These are phyloP conservation scores for Paraurostyla sp. DNA, from an alignment of 73 alveolate species.

Conservation along the genomic window DNA sequence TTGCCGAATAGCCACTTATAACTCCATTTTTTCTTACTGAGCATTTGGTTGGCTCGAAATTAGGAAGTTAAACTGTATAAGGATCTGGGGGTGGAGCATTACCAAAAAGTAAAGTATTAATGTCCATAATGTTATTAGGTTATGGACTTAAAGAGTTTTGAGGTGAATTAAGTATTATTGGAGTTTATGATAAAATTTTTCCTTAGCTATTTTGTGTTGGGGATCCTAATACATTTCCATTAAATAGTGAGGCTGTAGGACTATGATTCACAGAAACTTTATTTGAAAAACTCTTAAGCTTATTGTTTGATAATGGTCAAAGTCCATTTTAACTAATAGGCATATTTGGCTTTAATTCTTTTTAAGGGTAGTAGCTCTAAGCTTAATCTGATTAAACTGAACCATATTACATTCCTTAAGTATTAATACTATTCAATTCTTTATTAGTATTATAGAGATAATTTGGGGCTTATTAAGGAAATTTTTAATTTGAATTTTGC, in stretches of 20 bases:
- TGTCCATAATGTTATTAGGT: constrained; percentile 35
- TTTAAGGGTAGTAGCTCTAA: background rate
- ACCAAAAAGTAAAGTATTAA: constrained; percentile 73
- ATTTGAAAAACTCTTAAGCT: constrained; percentile 15
- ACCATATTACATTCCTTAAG: no score
- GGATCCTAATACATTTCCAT: background rate
- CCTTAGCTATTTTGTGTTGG: background rate
- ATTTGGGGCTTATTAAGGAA: background rate
- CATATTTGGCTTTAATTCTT: background rate
- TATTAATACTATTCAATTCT: background rate
- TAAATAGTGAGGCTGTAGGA: constrained; percentile 12
- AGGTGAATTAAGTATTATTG: constrained; percentile 4
- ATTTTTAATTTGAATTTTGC: no score
- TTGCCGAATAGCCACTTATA: constrained; percentile 82
- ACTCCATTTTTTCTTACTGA: constrained; percentile 76
- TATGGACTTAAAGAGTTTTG: constrained; percentile 21
- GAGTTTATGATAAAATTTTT: constrained; percentile 16
- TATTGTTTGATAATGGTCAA: constrained; percentile 26
- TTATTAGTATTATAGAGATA: constrained; percentile 21
- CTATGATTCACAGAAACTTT: constrained; percentile 50
- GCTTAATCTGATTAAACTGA: no score
- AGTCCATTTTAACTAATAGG: background rate
- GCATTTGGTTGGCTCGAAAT: constrained; percentile 73
- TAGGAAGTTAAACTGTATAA: constrained; percentile 63
- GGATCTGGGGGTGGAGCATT: constrained; percentile 73